phyloP scores from a whole-genome alignment of 2,329 filamentous ascomycete species.

The Botrytis squamosa region DNA sequence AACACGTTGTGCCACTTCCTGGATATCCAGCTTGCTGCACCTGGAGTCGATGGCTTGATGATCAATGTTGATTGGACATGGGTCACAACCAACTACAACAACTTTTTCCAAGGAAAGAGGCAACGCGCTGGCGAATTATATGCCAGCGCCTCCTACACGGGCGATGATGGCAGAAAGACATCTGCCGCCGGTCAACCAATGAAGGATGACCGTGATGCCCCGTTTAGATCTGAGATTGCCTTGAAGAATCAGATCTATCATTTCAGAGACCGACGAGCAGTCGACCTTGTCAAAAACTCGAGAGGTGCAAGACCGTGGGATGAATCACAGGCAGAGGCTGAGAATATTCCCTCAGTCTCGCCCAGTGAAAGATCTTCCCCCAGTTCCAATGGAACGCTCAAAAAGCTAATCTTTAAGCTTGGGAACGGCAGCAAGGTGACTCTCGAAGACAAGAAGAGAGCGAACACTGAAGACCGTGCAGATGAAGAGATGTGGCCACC shows the following conservation, averaged over 20 bases:
- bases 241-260: background rate
- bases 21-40: background rate
- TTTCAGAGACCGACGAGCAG: background rate
- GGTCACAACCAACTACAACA: background rate
- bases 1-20: background rate
- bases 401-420: background rate
- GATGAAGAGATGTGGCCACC: background rate
- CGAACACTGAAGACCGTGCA: fast-evolving
- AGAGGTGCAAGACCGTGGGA: background rate
- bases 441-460: background rate
- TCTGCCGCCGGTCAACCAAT: background rate
- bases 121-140: background rate
- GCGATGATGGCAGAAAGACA: background rate
- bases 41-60: background rate
- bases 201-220: background rate
- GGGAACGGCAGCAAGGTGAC: background rate
- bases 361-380: background rate
- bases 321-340: background rate
- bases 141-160: background rate
- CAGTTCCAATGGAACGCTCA: background rate
- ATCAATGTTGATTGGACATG: background rate
- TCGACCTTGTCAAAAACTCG: background rate
- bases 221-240: background rate
- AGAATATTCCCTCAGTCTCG: background rate
- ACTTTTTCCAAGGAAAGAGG: background rate